Percentiles rank a stretch among this genome's conserved stretches.
Evolutionary conservation across 805 yeast genomes (phyloP).

Genomic region (Hanseniaspora guilliermondii): DNA sequence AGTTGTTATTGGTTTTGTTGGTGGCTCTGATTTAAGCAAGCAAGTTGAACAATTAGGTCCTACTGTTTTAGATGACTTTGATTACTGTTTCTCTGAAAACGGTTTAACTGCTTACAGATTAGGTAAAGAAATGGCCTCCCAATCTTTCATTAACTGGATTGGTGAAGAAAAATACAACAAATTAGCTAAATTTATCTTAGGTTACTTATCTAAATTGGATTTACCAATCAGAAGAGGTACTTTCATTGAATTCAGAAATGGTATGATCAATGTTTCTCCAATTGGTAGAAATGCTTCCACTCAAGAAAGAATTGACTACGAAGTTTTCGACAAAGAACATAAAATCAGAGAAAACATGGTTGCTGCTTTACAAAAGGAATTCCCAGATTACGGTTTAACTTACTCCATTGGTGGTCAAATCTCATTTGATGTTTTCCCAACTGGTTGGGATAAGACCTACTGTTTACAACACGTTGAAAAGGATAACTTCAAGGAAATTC

Average conservation of each 20-base stretch:
- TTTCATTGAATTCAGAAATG: conserved; percentile 96
- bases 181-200: conserved; percentile 72
- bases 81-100: conserved; percentile 93
- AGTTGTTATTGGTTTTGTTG: conserved; percentile 92
- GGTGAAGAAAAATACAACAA: conserved; percentile 91
- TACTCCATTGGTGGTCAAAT: conserved; percentile 99
- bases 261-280: conserved; percentile 97
- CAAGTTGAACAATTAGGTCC: conserved; percentile 93
- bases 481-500: conserved; percentile 78
- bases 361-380: conserved; percentile 65
- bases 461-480: conserved; percentile 81
- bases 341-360: conserved; percentile 78
- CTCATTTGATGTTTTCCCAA: conserved; percentile 98
- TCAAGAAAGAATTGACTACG: conserved; percentile 85
- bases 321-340: conserved; percentile 67
- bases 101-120: conserved; percentile 94
- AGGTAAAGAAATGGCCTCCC: conserved; percentile 80
- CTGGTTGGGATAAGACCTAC: conserved; percentile 99
- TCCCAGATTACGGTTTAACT: conserved; percentile 75
- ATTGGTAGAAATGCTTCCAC: conserved; percentile 96
- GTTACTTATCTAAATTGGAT: conserved; percentile 73
- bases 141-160: conserved; percentile 87
- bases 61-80: conserved; percentile 66
- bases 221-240: conserved; percentile 98
- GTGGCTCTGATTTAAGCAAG: conserved; percentile 89